These are phyloP conservation scores for Chalciporus sp. DNA, from an alignment of 1,284 basidiomycete species.

Conservation along the genomic window DNA sequence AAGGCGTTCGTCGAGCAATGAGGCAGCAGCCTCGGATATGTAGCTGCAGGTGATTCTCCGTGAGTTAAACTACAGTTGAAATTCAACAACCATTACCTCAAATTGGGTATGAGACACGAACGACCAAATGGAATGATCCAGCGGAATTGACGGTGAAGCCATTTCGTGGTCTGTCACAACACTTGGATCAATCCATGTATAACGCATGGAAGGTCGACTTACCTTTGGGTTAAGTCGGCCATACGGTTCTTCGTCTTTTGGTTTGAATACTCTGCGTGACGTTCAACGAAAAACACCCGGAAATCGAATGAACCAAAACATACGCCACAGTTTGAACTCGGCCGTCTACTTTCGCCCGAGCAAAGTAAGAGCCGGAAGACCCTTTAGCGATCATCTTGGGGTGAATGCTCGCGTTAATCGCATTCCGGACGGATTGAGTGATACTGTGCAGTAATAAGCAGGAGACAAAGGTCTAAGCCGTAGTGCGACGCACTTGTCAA, in stretches of 20 bases:
- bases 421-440: conserved; percentile 64
- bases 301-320: conserved; percentile 31
- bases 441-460: conserved; percentile 44
- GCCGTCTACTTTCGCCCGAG: conserved; percentile 71
- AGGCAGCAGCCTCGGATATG: conserved; percentile 83
- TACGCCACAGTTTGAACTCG: conserved; percentile 78
- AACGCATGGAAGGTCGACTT: background rate
- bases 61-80: conserved; percentile 1
- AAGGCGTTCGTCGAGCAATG: conserved; percentile 78
- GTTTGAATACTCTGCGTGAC: conserved; percentile 76
- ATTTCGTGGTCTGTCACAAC: conserved; percentile 77
- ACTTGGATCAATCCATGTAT: conserved; percentile 5
- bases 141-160: conserved; percentile 83
- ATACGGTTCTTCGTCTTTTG: conserved; percentile 89
- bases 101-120: conserved; percentile 82
- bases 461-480: background rate
- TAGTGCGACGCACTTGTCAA: conserved; percentile 56
- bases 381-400: conserved; percentile 89
- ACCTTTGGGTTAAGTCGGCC: conserved; percentile 83
- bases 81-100: conserved; percentile 52
- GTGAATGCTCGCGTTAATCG: conserved; percentile 77
- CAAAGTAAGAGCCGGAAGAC: conserved; percentile 87
- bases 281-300: conserved; percentile 4
- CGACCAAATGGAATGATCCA: conserved; percentile 87
- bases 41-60: conserved; percentile 42